These are phyloP conservation scores for Sarocladium brachiariae DNA, from an alignment of 2,329 filamentous ascomycete species.

Conservation along the genomic window DNA sequence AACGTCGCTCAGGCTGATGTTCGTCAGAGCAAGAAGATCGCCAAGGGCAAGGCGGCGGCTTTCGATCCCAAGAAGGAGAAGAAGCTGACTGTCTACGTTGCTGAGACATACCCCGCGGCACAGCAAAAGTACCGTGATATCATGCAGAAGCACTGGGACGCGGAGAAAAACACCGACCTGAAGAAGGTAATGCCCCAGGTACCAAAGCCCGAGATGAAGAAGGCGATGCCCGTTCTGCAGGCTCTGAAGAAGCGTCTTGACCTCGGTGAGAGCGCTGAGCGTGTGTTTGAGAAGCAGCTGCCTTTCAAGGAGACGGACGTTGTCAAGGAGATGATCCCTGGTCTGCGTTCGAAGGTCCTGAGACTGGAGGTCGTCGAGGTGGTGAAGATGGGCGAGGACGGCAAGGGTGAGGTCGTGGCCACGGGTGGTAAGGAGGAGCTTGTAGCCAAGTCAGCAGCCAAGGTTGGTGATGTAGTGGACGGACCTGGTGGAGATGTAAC, in stretches of 20 bases:
- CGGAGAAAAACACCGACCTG: conserved; percentile 60
- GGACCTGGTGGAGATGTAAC: conserved; percentile 4
- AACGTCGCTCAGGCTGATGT: conserved; percentile 61
- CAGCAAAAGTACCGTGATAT: conserved; percentile 85
- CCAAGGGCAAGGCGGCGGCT: conserved; percentile 78
- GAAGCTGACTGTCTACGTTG: conserved; percentile 80
- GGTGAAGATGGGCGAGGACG: conserved; percentile 11
- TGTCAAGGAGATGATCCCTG: conserved; percentile 69
- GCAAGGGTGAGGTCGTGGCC: conserved; percentile 10
- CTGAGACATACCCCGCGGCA: conserved; percentile 78
- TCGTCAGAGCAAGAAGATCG: conserved; percentile 76
- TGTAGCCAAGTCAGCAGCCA: conserved; percentile 7
- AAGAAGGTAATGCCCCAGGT: conserved; percentile 74
- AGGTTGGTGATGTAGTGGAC: conserved; percentile 10
- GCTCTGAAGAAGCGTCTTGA: conserved; percentile 75
- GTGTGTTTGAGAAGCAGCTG: conserved; percentile 77
- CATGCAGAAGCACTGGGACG: conserved; percentile 63
- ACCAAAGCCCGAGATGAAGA: conserved; percentile 88
- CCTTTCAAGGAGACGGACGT: conserved; percentile 78
- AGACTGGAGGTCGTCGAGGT: conserved; percentile 11
- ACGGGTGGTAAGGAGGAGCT: conserved; percentile 8
- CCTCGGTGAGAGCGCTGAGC: conserved; percentile 56
- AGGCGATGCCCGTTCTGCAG: conserved; percentile 96
- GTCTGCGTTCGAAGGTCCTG: conserved; percentile 36
- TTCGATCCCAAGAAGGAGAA: conserved; percentile 92